A percentile compares a stretch with the other conserved stretches of the same genome.
Evolutionary conservation across 768 basidiomycete species (phyloP).

Genomic region (Tubosaeta sp.): DNA sequence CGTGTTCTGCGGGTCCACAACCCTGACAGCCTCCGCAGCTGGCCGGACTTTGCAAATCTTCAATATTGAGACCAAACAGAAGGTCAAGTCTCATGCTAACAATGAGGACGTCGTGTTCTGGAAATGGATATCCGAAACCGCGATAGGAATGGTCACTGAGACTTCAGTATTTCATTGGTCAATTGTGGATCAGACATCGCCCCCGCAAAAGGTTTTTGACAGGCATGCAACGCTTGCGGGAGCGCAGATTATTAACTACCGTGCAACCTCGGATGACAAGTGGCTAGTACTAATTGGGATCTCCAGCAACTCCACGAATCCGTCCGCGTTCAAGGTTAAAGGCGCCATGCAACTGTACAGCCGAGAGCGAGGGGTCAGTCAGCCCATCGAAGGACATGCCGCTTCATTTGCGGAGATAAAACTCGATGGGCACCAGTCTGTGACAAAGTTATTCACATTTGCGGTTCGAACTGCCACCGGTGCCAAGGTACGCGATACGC

Average conservation of each 20-base stretch:
- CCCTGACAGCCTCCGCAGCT: slow-evolving; percentile 45
- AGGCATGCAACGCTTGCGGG: slow-evolving; percentile 92
- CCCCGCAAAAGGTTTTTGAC: slow-evolving; percentile 93
- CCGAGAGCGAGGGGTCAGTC: slow-evolving; percentile 86
- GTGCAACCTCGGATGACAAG: slow-evolving; percentile 86
- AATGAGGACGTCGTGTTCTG: slow-evolving; percentile 96
- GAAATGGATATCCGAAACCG: slow-evolving; percentile 94
- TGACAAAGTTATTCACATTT: slow-evolving; percentile 92
- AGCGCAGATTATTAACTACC: slow-evolving; percentile 98
- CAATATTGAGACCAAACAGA: slow-evolving; percentile 96
- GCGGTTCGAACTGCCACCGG: slow-evolving; percentile 95
- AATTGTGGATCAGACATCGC: slow-evolving; percentile 64
- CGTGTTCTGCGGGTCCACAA: not conserved
- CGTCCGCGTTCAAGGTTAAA: slow-evolving; percentile 97
- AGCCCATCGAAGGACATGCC: slow-evolving; percentile 98
- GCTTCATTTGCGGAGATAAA: slow-evolving; percentile 93
- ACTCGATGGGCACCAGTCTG: slow-evolving; percentile 79
- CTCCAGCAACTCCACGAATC: slow-evolving; percentile 86
- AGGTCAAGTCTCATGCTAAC: slow-evolving; percentile 93
- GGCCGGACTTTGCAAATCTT: slow-evolving; percentile 94
- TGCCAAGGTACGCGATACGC: slow-evolving; percentile 70
- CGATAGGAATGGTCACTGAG: slow-evolving; percentile 95
- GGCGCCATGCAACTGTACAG: slow-evolving; percentile 98
- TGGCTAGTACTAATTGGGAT: slow-evolving; percentile 98
- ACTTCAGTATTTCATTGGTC: slow-evolving; percentile 91